These are phyloP conservation scores for Podospora didyma DNA, from an alignment of 495 filamentous ascomycete species.

Conservation along the genomic window DNA sequence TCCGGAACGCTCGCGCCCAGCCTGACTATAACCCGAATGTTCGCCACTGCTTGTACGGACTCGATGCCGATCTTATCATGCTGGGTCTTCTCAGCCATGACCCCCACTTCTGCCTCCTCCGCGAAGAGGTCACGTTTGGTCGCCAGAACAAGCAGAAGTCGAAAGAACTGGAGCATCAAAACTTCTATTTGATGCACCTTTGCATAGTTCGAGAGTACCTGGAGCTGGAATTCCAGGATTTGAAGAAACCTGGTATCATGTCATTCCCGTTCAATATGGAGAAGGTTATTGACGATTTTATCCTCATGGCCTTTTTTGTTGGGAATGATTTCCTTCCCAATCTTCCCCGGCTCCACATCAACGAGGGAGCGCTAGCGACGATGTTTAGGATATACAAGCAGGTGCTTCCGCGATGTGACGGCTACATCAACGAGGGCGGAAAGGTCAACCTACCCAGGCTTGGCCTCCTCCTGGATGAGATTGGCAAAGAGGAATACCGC, in stretches of 20 bases:
- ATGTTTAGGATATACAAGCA: constrained; percentile 98
- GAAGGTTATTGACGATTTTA: constrained; percentile 96
- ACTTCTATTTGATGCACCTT: constrained; percentile 96
- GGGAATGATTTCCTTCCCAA: constrained; percentile 99
- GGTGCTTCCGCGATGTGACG: constrained; percentile 79
- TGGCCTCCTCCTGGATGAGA: constrained; percentile 71
- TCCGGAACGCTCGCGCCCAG: constrained; percentile 92
- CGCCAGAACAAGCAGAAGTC: constrained; percentile 78
- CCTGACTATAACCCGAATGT: constrained; percentile 91
- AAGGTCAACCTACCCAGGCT: constrained; percentile 82
- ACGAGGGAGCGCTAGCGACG: constrained; percentile 89
- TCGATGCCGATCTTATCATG: constrained; percentile 99
- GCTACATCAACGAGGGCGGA: constrained; percentile 95
- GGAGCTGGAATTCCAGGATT: constrained; percentile 92
- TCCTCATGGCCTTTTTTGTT: constrained; percentile 98
- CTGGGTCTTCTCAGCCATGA: constrained; percentile 94
- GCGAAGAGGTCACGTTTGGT: constrained; percentile 97
- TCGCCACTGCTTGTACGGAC: constrained; percentile 93
- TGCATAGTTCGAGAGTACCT: constrained; percentile 97
- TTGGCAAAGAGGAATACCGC: constrained; percentile 76
- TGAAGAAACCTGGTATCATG: constrained; percentile 72
- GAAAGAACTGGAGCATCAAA: constrained; percentile 97
- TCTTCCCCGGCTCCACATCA: constrained; percentile 94
- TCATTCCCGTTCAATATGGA: constrained; percentile 89
- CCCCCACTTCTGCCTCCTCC: constrained; percentile 94